Conservation (phyloP, 2,329 filamentous ascomycete genomes). For the Neonectria hederae region DNA sequence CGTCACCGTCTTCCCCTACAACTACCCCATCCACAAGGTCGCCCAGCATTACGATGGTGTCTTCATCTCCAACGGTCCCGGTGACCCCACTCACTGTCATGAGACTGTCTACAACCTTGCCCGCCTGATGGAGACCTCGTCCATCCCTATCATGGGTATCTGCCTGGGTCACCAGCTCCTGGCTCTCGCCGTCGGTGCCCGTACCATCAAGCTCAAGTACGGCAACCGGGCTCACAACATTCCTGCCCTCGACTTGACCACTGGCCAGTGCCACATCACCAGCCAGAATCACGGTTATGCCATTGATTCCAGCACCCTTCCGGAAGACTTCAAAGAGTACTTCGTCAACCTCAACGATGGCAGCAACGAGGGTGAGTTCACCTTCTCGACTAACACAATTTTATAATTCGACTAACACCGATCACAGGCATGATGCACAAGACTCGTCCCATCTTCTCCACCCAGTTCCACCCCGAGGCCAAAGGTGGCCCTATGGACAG, state of each 20-base stretch:
- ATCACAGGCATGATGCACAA: slow-evolving; percentile 81
- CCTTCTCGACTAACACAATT: not conserved
- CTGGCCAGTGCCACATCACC: slow-evolving; percentile 97
- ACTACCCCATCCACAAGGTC: slow-evolving; percentile 98
- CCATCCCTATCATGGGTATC: slow-evolving; percentile 96
- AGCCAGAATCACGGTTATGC: slow-evolving; percentile 99
- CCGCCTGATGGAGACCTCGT: slow-evolving; percentile 89
- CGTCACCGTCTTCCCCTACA: slow-evolving; percentile 93
- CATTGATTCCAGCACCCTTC: slow-evolving; percentile 84
- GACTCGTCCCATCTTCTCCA: slow-evolving; percentile 95
- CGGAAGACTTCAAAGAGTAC: slow-evolving; percentile 93
- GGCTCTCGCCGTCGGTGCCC: slow-evolving; percentile 85
- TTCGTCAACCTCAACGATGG: slow-evolving; percentile 98
- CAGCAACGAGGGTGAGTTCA: slow-evolving; percentile 81
- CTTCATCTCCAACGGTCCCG: slow-evolving; percentile 98
- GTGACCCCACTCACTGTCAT: slow-evolving; percentile 96
- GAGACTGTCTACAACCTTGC: slow-evolving; percentile 92
- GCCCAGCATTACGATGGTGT: slow-evolving; percentile 97
- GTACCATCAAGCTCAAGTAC: slow-evolving; percentile 97
- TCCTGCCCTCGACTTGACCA: slow-evolving; percentile 91
- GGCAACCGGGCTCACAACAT: slow-evolving; percentile 99
- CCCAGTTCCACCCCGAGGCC: slow-evolving; percentile 98
- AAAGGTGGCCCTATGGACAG: slow-evolving; percentile 97
- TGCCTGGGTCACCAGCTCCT: slow-evolving; percentile 96
- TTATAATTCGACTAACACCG: slow-evolving; percentile 11